Conservation (phyloP, 768 basidiomycete species). For the Tylopilus cervinicoccineus region DNA sequence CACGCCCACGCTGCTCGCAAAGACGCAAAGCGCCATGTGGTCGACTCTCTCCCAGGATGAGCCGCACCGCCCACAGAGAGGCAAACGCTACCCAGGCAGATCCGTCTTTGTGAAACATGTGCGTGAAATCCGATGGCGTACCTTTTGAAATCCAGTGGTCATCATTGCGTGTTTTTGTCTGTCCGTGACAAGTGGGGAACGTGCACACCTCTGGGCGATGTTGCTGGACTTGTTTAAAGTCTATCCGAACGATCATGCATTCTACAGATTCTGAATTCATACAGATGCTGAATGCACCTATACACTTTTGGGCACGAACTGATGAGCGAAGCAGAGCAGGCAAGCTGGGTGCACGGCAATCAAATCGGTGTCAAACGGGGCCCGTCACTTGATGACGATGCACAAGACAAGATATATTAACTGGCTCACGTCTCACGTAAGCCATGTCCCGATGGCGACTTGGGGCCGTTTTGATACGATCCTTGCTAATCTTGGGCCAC, state of each 20-base stretch:
- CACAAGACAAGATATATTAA: no score
- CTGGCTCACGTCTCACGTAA: no score
- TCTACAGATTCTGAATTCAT: background rate
- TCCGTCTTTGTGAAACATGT: background rate
- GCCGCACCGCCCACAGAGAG: background rate
- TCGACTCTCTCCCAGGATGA: slow-evolving; percentile 2
- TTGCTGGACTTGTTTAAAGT: background rate
- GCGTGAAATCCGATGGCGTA: background rate
- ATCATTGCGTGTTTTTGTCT: background rate
- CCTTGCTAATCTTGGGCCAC: background rate
- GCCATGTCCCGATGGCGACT: no score
- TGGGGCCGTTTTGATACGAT: no score
- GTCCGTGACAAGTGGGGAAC: background rate
- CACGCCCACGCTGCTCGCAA: background rate
- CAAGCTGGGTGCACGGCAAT: no score
- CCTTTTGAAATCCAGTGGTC: background rate
- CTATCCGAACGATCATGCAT: background rate
- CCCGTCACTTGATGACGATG: no score
- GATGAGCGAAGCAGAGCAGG: no score
- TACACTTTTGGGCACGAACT: no score
- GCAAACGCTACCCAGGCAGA: background rate
- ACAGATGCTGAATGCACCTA: background rate
- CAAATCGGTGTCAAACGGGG: no score
- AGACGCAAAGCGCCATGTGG: slow-evolving; percentile 1
- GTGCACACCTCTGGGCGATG: background rate